These are phyloP conservation scores for Podospora didyma DNA, from an alignment of 495 filamentous ascomycete genomes.

Conservation along the genomic window DNA sequence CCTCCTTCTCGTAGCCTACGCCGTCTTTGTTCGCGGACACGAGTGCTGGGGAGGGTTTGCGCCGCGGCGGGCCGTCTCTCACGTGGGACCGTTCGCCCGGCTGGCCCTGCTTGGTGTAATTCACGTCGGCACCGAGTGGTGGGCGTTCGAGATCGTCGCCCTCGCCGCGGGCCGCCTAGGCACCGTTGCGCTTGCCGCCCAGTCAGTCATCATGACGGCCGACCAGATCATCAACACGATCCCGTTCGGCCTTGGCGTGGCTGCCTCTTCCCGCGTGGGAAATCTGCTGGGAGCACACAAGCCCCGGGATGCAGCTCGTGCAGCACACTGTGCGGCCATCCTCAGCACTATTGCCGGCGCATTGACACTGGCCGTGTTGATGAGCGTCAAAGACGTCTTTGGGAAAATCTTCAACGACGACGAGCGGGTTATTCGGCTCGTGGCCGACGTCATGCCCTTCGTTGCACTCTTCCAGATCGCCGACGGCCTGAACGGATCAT, in stretches of 20 bases:
- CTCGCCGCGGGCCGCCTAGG: slow-evolving; percentile 80
- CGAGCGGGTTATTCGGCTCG: slow-evolving; percentile 65
- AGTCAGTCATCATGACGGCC: slow-evolving; percentile 91
- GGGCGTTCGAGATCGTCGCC: slow-evolving; percentile 96
- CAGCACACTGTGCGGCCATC: slow-evolving; percentile 74
- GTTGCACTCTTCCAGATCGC: slow-evolving; percentile 95
- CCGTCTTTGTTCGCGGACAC: slow-evolving; percentile 66
- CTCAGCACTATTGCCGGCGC: slow-evolving; percentile 67
- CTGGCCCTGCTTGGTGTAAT: slow-evolving; percentile 75
- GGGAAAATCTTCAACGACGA: slow-evolving; percentile 85
- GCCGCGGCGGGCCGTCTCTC: slow-evolving; percentile 52
- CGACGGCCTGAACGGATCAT: slow-evolving; percentile 81
- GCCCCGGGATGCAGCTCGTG: slow-evolving; percentile 62
- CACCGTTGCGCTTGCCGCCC: slow-evolving; percentile 77
- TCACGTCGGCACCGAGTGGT: slow-evolving; percentile 95
- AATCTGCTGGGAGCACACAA: slow-evolving; percentile 75
- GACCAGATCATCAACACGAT: slow-evolving; percentile 92
- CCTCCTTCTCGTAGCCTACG: slow-evolving; percentile 69
- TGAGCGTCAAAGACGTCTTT: slow-evolving; percentile 71
- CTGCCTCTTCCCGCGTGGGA: slow-evolving; percentile 73
- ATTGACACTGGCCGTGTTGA: slow-evolving; percentile 65
- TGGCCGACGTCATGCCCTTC: slow-evolving; percentile 74
- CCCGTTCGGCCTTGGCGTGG: slow-evolving; percentile 86
- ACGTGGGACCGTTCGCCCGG: slow-evolving; percentile 68
- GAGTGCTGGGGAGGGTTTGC: slow-evolving; percentile 85